Percentiles rank a stretch among this genome's conserved stretches.
These are phyloP conservation scores for Pancytospora epiphaga DNA, from an alignment of 371 early-diverging fungal genomes.

Conservation along the genomic window DNA sequence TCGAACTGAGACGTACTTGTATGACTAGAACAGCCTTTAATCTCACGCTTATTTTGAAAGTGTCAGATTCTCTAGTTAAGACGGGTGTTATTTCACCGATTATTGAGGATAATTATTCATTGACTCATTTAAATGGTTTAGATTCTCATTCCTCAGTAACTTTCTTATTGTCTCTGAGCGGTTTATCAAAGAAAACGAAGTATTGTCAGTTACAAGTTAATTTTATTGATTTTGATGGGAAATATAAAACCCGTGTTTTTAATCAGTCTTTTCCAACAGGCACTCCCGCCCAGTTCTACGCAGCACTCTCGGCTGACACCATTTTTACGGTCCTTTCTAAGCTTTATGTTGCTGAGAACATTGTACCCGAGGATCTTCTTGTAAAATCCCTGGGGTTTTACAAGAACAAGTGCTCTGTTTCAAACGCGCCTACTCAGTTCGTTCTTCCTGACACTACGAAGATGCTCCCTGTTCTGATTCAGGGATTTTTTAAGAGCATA, in stretches of 20 bases:
- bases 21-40: constrained; percentile 26
- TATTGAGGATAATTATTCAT: constrained; percentile 14
- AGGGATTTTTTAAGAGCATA: constrained; percentile 22
- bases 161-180: constrained; percentile 41
- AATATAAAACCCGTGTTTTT: constrained; percentile 34
- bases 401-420: constrained; percentile 51
- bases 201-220: constrained; percentile 54
- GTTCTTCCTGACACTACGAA: constrained; percentile 59
- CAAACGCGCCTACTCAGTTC: constrained; percentile 49
- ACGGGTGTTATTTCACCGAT: constrained; percentile 28
- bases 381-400: constrained; percentile 45
- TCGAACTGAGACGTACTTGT: constrained; percentile 23
- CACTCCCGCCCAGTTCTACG: constrained; percentile 38
- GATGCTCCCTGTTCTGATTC: constrained; percentile 54
- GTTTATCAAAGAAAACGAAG: constrained; percentile 12
- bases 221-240: constrained; percentile 47
- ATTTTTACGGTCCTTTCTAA: constrained; percentile 54
- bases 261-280: constrained; percentile 46
- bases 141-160: constrained; percentile 32
- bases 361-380: constrained; percentile 45
- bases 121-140: constrained; percentile 24
- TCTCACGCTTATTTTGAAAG: constrained; percentile 35
- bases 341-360: constrained; percentile 38
- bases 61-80: constrained; percentile 42
- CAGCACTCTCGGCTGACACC: constrained; percentile 52